Conservation (phyloP, 2,329 filamentous ascomycete genomes). For the Venturia effusa region DNA sequence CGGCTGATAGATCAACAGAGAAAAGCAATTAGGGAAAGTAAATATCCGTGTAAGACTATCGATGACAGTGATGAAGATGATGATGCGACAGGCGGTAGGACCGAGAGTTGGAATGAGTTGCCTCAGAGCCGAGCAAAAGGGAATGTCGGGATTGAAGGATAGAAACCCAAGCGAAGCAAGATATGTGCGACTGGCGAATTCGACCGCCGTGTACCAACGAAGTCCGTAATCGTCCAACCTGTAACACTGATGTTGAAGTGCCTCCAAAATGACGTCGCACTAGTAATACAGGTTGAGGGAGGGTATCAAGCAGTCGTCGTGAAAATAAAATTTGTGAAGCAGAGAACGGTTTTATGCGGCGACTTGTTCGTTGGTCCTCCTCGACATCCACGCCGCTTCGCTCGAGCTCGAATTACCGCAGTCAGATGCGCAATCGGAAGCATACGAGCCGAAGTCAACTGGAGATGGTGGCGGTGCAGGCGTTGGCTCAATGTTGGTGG, state of each 20-base stretch:
- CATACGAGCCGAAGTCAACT: conserved; percentile 26
- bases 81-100: not conserved
- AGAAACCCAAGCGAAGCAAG: not conserved
- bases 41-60: not conserved
- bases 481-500: conserved; percentile 9
- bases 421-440: conserved; percentile 4
- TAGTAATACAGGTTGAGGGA: not conserved
- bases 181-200: not conserved
- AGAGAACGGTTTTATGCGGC: not conserved
- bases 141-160: not conserved
- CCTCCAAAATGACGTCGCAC: not conserved
- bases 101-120: not conserved
- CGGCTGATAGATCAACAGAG: not conserved
- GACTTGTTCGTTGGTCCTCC: not conserved
- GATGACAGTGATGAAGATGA: not conserved
- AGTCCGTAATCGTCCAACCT: not conserved
- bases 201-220: not conserved
- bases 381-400: not conserved
- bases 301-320: conserved; percentile 1
- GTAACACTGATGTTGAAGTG: not conserved
- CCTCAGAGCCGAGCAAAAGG: not conserved
- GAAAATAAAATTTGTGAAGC: not conserved
- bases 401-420: conserved; percentile 1
- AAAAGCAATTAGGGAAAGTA: not conserved
- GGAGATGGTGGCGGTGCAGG: conserved; percentile 29